A percentile compares a stretch with the other conserved stretches of the same genome.
These are phyloP conservation scores for Mucor plumbeus DNA, from an alignment of 371 early-diverging fungal genomes.

Conservation along the genomic window DNA sequence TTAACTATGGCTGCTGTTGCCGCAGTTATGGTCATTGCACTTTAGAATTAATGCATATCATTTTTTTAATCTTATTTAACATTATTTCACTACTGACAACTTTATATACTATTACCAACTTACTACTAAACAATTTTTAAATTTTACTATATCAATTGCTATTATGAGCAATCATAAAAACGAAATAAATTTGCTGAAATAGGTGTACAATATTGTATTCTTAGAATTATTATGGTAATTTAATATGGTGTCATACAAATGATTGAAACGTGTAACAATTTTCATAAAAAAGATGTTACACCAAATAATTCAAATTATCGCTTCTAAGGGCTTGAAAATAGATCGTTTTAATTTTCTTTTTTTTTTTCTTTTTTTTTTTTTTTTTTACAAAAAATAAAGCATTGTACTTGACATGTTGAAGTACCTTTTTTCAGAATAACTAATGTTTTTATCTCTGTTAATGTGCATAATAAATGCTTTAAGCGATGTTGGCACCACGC, in stretches of 20 bases:
- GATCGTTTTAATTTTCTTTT: no score
- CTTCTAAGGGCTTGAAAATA: no score
- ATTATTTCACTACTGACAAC: slow-evolving; percentile 1
- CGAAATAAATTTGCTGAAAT: slow-evolving; percentile 3
- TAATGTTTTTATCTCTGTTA: no score
- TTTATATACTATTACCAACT: neutral
- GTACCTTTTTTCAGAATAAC: no score
- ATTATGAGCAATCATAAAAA: neutral
- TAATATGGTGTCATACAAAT: neutral
- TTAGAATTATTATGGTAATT: neutral
- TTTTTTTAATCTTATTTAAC: neutral
- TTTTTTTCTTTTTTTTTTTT: no score
- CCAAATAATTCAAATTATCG: neutral
- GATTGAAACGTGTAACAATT: neutral
- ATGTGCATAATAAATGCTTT: no score
- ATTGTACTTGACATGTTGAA: no score
- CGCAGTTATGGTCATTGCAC: slow-evolving; percentile 1
- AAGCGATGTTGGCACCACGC: no score
- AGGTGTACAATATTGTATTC: neutral
- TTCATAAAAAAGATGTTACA: neutral
- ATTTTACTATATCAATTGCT: neutral
- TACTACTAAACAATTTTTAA: no score
- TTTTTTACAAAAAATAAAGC: no score
- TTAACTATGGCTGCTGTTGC: neutral
- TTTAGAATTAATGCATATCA: neutral